Evolutionary conservation across 352 stramenopile species (phyloP), one percentile per base, ranked within the genome.

Genomic region (Blastocystis sp.): DNA sequence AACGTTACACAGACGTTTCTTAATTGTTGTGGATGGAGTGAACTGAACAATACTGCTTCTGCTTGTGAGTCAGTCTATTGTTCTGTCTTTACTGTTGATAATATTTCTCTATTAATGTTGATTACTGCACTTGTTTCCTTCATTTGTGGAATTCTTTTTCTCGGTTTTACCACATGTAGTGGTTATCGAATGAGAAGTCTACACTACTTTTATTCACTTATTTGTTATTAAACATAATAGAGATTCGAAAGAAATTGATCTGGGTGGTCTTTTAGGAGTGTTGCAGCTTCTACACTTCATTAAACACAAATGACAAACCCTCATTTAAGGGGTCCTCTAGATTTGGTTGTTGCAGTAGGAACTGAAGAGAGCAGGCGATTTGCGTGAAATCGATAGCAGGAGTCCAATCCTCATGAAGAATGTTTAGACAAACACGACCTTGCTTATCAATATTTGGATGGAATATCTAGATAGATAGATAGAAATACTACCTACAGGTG

Each of bases 391-490:
- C 87, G 11, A 91, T 79, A 20, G 91, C 87, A 16, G 91, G 91
- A 79, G 90, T 91, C 91, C 91, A 92, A 81, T 92, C 91, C 8
- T 90, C 70, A 2, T 90, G 78, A 41, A 92, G 50, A 20, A 92
- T 90, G 26, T 91, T 91, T 16, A 92, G 64, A 82, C 79, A 91
- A 39, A 92, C 90, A 24, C 69, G 78, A 26, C 91, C 91, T 54
- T 92, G 85, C 20, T 87, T 26, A 75, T 92, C 90, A 9, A 92
- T 89, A 78, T 92, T 92, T 16, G 91, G 91, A 88, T 92, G 91
- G 75, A 91, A 92, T 68, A 91, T 90, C 26, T 73, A 64, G 0
- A 24, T 73, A 30, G 8, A 16, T 20, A 7, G 5, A 41, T 16
- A 13, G 9, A 43, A 37, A 5, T 43, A 24, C 4, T 20, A 64